Evolutionary conservation across 78 protist genomes (phyloP), one percentile per base, ranked within the genome.

Genomic region (Isochrysis galbana): DNA sequence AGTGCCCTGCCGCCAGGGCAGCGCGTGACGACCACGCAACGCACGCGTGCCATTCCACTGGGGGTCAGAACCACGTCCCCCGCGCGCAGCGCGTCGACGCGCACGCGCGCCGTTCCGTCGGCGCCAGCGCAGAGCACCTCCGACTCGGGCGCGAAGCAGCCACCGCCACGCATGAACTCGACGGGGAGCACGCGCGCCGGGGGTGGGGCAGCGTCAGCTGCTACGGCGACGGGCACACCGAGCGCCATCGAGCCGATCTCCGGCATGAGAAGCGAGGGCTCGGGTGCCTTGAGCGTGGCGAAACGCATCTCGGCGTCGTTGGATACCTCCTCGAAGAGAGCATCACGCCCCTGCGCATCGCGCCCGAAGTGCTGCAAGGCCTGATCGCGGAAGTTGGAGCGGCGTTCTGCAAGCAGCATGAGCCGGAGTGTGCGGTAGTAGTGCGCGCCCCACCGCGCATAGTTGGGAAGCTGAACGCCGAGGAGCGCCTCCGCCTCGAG

Each of bases 101-200:
- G 11, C 34, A 67, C 34, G 34, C 0, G 74, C 74, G 26, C 7
- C 34, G 0, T 11, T 11, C 34, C 74, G 74, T 23, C 25, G 34
- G 17, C 25, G 11, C 34, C 39, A 25, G 26, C 74, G 74, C 21
- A 11, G 74, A 67, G 74, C 25, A 67, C 25, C 39, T 5, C 7
- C 17, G 74, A 10, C 34, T 67, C 74, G 34, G 74, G 74, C 0
- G 34, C 74, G 2, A 67, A 67, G 74, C 74, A 67, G 74, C 74
- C 74, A 4, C 74, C 74, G 74, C 74, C 74, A n/a, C 74, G 74
- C 74, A 67, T 67, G 74, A 67, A 67, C 74, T 67, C 74, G 25
- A 4, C 74, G 34, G 74, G 74, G 34, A 67, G 25, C 74, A 23
- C 11, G 39, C 11, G 21, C 34, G 25, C 10, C 34, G 74, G 11